Evolutionary conservation across 2,329 filamentous ascomycete genomes (phyloP).

Genomic region (Fusarium begoniae): DNA sequence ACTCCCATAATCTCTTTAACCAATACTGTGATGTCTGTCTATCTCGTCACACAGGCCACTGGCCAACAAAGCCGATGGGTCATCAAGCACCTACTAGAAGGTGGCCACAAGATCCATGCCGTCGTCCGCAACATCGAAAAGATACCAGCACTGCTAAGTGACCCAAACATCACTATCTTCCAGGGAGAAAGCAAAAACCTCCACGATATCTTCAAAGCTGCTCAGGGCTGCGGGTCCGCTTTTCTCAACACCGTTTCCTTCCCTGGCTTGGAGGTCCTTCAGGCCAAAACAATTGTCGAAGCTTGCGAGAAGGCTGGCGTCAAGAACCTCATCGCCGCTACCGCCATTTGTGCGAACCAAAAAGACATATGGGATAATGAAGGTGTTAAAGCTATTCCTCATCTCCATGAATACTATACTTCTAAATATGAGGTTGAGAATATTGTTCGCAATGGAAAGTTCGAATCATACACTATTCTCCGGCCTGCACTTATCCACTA

Average conservation of each 20-base stretch:
- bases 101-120: slow-evolving; percentile 48
- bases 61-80: slow-evolving; percentile 45
- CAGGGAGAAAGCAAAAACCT: slow-evolving; percentile 48
- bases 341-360: slow-evolving; percentile 32
- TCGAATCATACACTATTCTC: slow-evolving; percentile 47
- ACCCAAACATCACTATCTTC: slow-evolving; percentile 46
- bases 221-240: slow-evolving; percentile 46
- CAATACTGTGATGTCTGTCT: slow-evolving; percentile 40
- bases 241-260: slow-evolving; percentile 44
- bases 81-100: slow-evolving; percentile 46
- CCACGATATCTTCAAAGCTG: slow-evolving; percentile 45
- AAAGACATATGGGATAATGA: slow-evolving; percentile 40
- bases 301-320: slow-evolving; percentile 47
- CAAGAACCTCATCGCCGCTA: slow-evolving; percentile 41
- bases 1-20: too few relatives aligned
- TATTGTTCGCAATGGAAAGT: slow-evolving; percentile 40
- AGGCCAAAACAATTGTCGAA: slow-evolving; percentile 46
- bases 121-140: slow-evolving; percentile 49
- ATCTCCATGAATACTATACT: slow-evolving; percentile 45
- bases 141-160: slow-evolving; percentile 37
- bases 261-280: slow-evolving; percentile 42
- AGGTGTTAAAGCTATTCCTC: neutral
- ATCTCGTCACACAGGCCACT: slow-evolving; percentile 49
- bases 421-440: slow-evolving; percentile 52
- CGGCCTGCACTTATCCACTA: slow-evolving; percentile 44